Evolutionary conservation across 2,329 filamentous ascomycete genomes (phyloP).

Genomic region (Aspergillus floridensis): DNA sequence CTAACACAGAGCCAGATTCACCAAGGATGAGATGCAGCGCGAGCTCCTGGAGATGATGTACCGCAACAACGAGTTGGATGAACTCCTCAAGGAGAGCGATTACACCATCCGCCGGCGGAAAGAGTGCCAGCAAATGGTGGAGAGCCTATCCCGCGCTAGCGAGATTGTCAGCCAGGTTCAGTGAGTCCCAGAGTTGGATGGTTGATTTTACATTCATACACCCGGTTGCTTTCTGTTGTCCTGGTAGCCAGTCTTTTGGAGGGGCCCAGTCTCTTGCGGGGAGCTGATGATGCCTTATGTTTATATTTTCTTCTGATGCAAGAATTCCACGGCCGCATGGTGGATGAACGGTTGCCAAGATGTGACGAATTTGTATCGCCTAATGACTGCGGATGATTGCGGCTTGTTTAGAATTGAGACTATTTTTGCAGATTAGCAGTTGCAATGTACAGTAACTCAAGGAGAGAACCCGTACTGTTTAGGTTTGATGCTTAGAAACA

Average conservation of each 20-base stretch:
- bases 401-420: constrained; percentile 17
- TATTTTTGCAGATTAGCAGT: neutral
- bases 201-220: constrained; percentile 15
- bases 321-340: constrained; percentile 12
- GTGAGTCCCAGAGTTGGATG: constrained; percentile 33
- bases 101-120: constrained; percentile 93
- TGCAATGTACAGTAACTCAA: constrained; percentile 4
- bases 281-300: constrained; percentile 14
- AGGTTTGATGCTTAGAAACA: neutral
- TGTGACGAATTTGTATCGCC: constrained; percentile 26
- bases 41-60: constrained; percentile 98
- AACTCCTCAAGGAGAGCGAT: constrained; percentile 95
- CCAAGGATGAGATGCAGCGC: constrained; percentile 97
- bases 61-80: constrained; percentile 82
- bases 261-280: constrained; percentile 8
- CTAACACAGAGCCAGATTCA: constrained; percentile 59
- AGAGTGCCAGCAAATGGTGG: constrained; percentile 99
- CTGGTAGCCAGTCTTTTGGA: constrained; percentile 13
- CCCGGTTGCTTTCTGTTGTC: constrained; percentile 10
- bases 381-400: constrained; percentile 23
- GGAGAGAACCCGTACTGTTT: neutral
- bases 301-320: constrained; percentile 17
- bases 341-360: constrained; percentile 18
- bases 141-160: constrained; percentile 81
- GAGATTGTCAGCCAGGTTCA: constrained; percentile 88